Evolutionary conservation across 371 early-diverging fungal genomes (phyloP).

Genomic region (Fennellomyces sp.): DNA sequence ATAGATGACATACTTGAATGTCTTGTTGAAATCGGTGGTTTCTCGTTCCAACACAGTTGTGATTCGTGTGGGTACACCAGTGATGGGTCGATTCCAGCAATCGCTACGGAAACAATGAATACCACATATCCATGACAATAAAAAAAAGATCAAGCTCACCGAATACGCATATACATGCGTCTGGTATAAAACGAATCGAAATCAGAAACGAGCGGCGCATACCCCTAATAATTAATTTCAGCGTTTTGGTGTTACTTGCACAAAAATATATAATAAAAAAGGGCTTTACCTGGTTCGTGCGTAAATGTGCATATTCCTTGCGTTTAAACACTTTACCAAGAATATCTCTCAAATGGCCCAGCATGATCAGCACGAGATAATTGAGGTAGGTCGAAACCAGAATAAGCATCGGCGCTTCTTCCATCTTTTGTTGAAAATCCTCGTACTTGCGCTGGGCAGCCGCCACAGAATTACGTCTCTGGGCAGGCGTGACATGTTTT

Average conservation of each 20-base stretch:
- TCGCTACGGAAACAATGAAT: conserved; percentile 70
- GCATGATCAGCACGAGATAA: conserved; percentile 91
- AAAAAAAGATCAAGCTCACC: conserved; percentile 26
- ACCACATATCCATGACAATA: neutral
- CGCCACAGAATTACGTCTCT: conserved; percentile 51
- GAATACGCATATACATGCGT: conserved; percentile 92
- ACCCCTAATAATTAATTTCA: conserved; percentile 52
- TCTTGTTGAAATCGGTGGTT: conserved; percentile 82
- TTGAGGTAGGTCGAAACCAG: conserved; percentile 96
- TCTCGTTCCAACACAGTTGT: conserved; percentile 88
- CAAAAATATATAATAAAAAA: neutral
- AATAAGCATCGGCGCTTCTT: conserved; percentile 63
- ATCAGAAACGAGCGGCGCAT: conserved; percentile 91
- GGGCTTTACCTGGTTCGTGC: conserved; percentile 62
- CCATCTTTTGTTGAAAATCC: conserved; percentile 28
- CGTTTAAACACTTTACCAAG: conserved; percentile 81
- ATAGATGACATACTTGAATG: conserved; percentile 66
- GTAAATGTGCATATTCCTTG: conserved; percentile 72
- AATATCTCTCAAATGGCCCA: conserved; percentile 93
- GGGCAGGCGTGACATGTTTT: conserved; percentile 41
- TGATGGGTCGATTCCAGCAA: conserved; percentile 97
- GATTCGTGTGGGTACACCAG: conserved; percentile 92
- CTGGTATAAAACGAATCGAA: conserved; percentile 98
- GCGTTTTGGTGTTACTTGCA: neutral
- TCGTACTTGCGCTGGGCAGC: conserved; percentile 39